phyloP scores from a whole-genome alignment of 2,329 filamentous ascomycete species.

The Trichophyton simii region DNA sequence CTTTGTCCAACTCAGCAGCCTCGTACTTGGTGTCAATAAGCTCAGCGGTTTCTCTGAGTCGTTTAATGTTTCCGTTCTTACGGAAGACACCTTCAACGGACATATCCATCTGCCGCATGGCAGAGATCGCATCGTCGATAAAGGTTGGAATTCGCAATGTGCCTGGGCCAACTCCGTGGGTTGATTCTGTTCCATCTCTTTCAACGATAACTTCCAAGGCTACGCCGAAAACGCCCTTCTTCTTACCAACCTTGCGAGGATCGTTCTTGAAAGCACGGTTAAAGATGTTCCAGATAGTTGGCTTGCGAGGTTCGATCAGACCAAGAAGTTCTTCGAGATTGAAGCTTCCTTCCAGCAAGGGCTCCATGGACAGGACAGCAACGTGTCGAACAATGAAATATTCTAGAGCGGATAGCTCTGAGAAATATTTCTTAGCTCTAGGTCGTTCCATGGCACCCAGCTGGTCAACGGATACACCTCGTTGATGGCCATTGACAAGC shows the following conservation, averaged over 20 bases:
- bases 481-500: conserved; percentile 56
- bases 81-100: conserved; percentile 97
- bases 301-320: conserved; percentile 84
- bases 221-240: conserved; percentile 89
- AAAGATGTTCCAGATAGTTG: conserved; percentile 96
- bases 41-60: conserved; percentile 73
- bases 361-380: conserved; percentile 88
- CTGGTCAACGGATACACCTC: conserved; percentile 46
- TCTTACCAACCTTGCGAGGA: conserved; percentile 56
- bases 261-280: conserved; percentile 92
- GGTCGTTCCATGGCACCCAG: conserved; percentile 40
- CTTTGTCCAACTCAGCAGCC: conserved; percentile 70
- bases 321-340: conserved; percentile 84
- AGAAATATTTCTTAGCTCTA: conserved; percentile 73
- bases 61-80: conserved; percentile 97
- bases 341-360: conserved; percentile 78
- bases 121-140: conserved; percentile 84
- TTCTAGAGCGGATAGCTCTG: conserved; percentile 84
- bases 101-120: conserved; percentile 98
- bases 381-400: conserved; percentile 96
- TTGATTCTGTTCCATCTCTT: conserved; percentile 91
- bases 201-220: conserved; percentile 80
- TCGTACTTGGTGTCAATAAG: conserved; percentile 78
- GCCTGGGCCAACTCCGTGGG: conserved; percentile 86
- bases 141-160: conserved; percentile 83